Evolutionary conservation across 75 land plant genomes (phyloP), one percentile per base, ranked within the genome.

Genomic region (Sequoia sempervirens): DNA sequence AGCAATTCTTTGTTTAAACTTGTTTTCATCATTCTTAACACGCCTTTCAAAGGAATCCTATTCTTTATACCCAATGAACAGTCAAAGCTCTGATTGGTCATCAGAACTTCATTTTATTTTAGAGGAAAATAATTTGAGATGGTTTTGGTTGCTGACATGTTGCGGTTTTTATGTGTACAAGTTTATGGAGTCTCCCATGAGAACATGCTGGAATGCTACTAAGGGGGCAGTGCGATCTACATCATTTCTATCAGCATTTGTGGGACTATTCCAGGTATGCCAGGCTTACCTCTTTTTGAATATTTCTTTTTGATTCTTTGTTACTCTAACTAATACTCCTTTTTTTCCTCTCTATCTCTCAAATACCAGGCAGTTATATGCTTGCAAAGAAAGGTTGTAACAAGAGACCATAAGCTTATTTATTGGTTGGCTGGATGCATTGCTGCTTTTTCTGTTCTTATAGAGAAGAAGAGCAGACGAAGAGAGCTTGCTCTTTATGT

Each of bases 171-270:
- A 45, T 88, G 68, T 82, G 23, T 69, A 84, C 43, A 75, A 95
- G 98, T 95, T 97, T 86, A 90, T 94, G 96, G 92, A 93, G 61
- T 85, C 96, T 83, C 99, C 99, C 69, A 79, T 88, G 56, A 90
- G 83, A 45, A 93, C 95, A 34, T 94, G 91, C 36, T 94, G 95
- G 96, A 90, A 79, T 84, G 99, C 99, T 78, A 80, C 93, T 26
- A 88, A 88, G 80, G 93, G 93, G 83, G 94, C 98, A 66, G 89
- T 93, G 78, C 99, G 95, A 45, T 97, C 99, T n/a, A 97, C 99
- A 82, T 89, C 90, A 76, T 97, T 97, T 86, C 81, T 97, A 75
- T 95, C 99, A 80, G 93, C 93, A 43, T 97, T 97, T 86, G 99
- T 94, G 80, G 98, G 94, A 76, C 85, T 96, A 12, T 97, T 96